Base-by-base conservation (phyloP, 2,329 filamentous ascomycete genomes). In the Reticulascus tulasneorum region DNA sequence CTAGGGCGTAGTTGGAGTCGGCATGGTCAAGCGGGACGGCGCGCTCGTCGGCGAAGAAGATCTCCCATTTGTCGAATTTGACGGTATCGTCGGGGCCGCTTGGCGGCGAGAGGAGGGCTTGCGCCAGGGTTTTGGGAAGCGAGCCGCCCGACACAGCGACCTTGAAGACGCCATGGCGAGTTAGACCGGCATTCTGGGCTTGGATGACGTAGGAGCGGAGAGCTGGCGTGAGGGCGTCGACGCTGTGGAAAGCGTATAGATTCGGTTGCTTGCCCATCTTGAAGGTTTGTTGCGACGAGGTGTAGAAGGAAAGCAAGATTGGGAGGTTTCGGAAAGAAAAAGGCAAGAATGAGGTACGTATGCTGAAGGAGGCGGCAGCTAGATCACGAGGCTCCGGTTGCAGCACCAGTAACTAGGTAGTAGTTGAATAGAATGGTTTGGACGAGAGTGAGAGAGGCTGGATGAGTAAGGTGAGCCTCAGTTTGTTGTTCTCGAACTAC, bases 11-110 rank as follows among this genome's bases (percentile, higher is more conserved):
- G 69, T 97, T 98, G 69, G 89, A 95, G 69, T 98, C 91, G 48
- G 79, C 75, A 66, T 97, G 84, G 62, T 93, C 82, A 50, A 96
- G 82, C 16, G 93, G 86, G 35, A 97, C 93, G 51, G 87, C 87
- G 55, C 93, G 86, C 73, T 98, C 93, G 60, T 98, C 93, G 56
- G 91, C 91, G 64, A 96, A 97, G 75, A 97, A 98, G 56, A 98
- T 87, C 55, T 97, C 86, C 93, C 93, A 98, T 62, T 86, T 88
- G 58, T 75, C 71, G 64, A 94, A 95, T 52, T 84, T 72, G 49
- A 90, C 65, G 5, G 68, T 73, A 56, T 89, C 86, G 38, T 82
- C 59, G 26, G 64, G 56, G 9, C 63, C 68, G 16, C 62, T 55
- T 20, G 65, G 64, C 48, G 55, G 66, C 50, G 77, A 56, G 18